Evolutionary conservation across 176 grass and related monocot genomes (phyloP).

Genomic region (Carex kokanica): DNA sequence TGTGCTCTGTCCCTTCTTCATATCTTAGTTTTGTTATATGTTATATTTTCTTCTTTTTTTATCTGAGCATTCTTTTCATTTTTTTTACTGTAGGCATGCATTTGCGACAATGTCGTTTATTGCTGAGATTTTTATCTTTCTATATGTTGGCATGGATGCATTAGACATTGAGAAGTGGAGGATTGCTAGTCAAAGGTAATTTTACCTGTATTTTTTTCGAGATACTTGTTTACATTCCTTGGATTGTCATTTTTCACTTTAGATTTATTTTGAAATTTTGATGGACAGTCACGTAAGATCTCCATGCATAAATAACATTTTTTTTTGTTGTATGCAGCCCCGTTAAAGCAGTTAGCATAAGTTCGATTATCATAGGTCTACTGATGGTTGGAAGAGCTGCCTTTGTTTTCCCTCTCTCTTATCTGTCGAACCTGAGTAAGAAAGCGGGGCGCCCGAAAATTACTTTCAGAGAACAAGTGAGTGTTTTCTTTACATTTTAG

Average conservation of each 20-base stretch:
- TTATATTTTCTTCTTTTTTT: neutral
- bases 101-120: conserved; percentile 95
- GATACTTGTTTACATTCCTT: neutral
- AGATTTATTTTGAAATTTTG: conserved; percentile 25
- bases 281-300: conserved; percentile 34
- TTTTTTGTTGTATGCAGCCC: conserved; percentile 61
- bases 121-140: conserved; percentile 79
- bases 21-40: conserved; percentile 18
- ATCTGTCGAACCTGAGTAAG: conserved; percentile 70
- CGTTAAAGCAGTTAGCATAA: conserved; percentile 54
- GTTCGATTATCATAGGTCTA: conserved; percentile 58
- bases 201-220: conserved; percentile 8
- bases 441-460: conserved; percentile 54
- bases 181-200: conserved; percentile 53
- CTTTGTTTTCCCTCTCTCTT: conserved; percentile 75
- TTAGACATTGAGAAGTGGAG: conserved; percentile 97
- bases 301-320: neutral
- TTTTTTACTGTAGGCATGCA: conserved; percentile 50
- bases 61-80: neutral
- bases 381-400: conserved; percentile 82
- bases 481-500: conserved; percentile 25
- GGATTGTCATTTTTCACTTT: neutral
- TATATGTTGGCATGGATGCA: conserved; percentile 95
- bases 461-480: conserved; percentile 73
- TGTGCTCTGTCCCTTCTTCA: conserved; percentile 10